phyloP scores from a whole-genome alignment of 176 grass and related monocot genomes.

The Ensete glaucum region DNA sequence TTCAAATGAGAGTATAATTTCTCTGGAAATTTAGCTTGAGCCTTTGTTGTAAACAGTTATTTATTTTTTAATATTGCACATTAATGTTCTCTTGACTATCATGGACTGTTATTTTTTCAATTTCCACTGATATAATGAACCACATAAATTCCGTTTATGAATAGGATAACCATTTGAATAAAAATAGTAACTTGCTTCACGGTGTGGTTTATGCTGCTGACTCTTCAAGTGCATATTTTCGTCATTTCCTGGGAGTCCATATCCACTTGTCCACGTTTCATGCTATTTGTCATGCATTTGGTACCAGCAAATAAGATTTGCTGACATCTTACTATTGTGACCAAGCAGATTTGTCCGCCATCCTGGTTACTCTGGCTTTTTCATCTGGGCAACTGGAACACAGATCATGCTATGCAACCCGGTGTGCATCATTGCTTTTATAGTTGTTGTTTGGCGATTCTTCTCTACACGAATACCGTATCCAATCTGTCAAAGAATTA shows the following conservation, averaged over 20 bases:
- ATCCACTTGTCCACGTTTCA: neutral
- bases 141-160: neutral
- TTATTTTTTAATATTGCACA: neutral
- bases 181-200: neutral
- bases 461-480: slow-evolving; percentile 84
- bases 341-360: slow-evolving; percentile 70
- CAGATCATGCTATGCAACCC: slow-evolving; percentile 96
- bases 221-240: neutral
- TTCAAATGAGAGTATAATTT: too few species aligned
- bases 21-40: too few species aligned
- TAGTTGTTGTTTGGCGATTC: slow-evolving; percentile 60
- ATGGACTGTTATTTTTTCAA: neutral
- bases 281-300: neutral
- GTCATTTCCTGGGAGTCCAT: too few species aligned
- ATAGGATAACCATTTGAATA: neutral
- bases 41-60: neutral
- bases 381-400: slow-evolving; percentile 84
- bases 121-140: neutral
- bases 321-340: neutral
- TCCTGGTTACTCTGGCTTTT: slow-evolving; percentile 83
- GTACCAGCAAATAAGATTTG: neutral
- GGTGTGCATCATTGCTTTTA: slow-evolving; percentile 47
- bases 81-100: neutral
- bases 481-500: slow-evolving; percentile 25
- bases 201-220: neutral